A percentile compares a stretch with the other conserved stretches of the same genome.
These are phyloP conservation scores for Hepatocystis sp. DNA, from an alignment of 169 alveolate genomes.

Conservation along the genomic window DNA sequence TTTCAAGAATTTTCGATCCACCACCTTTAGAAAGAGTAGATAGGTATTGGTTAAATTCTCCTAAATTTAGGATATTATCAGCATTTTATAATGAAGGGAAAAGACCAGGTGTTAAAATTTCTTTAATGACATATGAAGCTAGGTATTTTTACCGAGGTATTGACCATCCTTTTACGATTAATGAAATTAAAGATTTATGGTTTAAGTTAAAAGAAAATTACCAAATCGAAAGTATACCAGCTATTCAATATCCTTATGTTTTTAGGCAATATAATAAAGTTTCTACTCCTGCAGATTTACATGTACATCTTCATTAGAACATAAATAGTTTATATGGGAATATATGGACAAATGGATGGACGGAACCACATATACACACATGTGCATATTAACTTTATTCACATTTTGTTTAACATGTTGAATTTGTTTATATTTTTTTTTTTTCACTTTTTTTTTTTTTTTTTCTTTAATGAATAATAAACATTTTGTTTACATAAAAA, in stretches of 20 bases:
- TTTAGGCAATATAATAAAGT: slow-evolving; percentile 88
- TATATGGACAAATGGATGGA: too few relatives aligned
- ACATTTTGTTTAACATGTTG: too few relatives aligned
- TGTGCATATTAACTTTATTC: too few relatives aligned
- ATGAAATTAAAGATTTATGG: slow-evolving; percentile 89
- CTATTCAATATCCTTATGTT: slow-evolving; percentile 91
- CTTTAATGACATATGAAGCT: slow-evolving; percentile 88
- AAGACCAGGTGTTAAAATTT: slow-evolving; percentile 89
- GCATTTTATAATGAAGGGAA: slow-evolving; percentile 91
- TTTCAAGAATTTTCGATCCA: slow-evolving; percentile 87
- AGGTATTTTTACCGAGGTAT: slow-evolving; percentile 90
- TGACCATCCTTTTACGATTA: slow-evolving; percentile 91
- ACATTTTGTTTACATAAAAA: too few relatives aligned
- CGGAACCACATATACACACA: too few relatives aligned
- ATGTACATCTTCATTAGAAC: slow-evolving; percentile 80
- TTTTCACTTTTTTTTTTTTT: too few relatives aligned
- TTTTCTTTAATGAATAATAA: too few relatives aligned
- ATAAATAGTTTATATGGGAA: not conserved
- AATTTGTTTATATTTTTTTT: too few relatives aligned
- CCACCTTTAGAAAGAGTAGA: slow-evolving; percentile 91
- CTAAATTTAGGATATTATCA: slow-evolving; percentile 88
- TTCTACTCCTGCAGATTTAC: slow-evolving; percentile 84
- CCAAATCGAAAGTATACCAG: slow-evolving; percentile 87
- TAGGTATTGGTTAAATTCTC: slow-evolving; percentile 90
- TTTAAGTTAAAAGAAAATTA: slow-evolving; percentile 89